Evolutionary conservation across 2,329 filamentous ascomycete species (phyloP).

Genomic region (Zymoseptoria crescenta): DNA sequence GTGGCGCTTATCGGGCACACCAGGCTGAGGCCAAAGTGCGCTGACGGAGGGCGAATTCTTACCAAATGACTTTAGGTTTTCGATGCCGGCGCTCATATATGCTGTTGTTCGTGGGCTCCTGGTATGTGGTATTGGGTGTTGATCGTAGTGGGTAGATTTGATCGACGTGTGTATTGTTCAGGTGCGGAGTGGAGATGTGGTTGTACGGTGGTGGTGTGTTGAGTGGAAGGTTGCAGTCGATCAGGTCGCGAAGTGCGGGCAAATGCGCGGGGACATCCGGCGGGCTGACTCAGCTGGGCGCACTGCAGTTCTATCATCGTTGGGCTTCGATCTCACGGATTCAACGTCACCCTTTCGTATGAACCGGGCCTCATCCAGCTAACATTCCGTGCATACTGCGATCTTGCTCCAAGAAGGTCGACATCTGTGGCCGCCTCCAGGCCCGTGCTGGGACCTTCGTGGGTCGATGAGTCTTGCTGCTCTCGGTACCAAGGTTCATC

Average conservation of each 20-base stretch:
- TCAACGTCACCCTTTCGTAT: too few relatives aligned
- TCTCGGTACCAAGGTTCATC: neutral
- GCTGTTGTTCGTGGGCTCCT: conserved; percentile 4
- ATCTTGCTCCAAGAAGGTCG: neutral
- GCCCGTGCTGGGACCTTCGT: neutral
- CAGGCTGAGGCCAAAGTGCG: conserved; percentile 2
- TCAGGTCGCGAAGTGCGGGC: neutral
- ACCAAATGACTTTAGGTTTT: conserved; percentile 23
- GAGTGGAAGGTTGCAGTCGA: neutral
- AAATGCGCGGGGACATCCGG: neutral
- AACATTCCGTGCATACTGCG: neutral
- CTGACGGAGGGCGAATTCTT: conserved; percentile 4
- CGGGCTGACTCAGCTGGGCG: neutral
- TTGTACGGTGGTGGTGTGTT: neutral
- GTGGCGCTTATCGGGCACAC: conserved; percentile 15
- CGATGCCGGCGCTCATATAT: conserved; percentile 18
- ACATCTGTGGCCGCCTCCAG: neutral
- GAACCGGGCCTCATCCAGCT: too few relatives aligned
- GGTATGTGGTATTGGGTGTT: conserved; percentile 2
- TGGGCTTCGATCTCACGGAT: too few relatives aligned
- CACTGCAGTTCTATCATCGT: too few relatives aligned
- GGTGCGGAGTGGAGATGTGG: conserved; percentile 8
- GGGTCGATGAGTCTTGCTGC: neutral
- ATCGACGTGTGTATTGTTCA: neutral
- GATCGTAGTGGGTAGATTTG: conserved; percentile 3